Evolutionary conservation across 805 yeast species (phyloP), one percentile per base, ranked within the genome.

Genomic region (Yarrowia divulgata): DNA sequence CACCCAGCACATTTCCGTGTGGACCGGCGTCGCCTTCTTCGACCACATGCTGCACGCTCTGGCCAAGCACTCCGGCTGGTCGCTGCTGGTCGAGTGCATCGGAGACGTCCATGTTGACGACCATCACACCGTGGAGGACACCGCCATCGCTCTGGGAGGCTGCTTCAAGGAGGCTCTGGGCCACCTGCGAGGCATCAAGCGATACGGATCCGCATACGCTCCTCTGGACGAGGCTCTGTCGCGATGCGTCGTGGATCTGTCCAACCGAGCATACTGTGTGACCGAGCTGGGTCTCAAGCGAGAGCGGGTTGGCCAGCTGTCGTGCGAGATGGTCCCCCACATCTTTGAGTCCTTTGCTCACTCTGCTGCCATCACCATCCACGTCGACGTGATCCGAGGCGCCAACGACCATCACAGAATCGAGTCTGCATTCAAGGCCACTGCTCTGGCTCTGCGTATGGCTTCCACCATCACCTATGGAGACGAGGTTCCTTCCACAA

Each of bases 311-410:
- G 99, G 99, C 67, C 97, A 91, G 75, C 83, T 95, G 67, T 87
- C 93, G 45, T 87, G 95, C 75, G 99, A 95, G 81, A 95, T 95
- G 99, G 90, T 95, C 72, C 98, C 98, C n/a, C 99, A 95, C 78
- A 93, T 95, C 60, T 77, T 95, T 71, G 97, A 93, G 79, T 89
- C 97, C 74, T 95, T 95, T 82, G 97, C 98, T 3, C 91, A 90
- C 75, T 91, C 90, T 49, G 97, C 98, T 0, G 89, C 90, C 71
- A 85, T 95, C 68, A 95, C 99, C 1, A 76, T 95, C 75, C 99
- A 95, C 76, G 97, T 95, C 43, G 99, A 95, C 79, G 91, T 97
- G 78, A 77, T 95, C 70, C 84, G 98, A 73, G 99, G 99, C 0
- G 86, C 86, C 78, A 95, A 95, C 79, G 99, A 95, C 79, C 99